Conservation (phyloP, 352 stramenopile species). For the Globisporangium parvum region DNA sequence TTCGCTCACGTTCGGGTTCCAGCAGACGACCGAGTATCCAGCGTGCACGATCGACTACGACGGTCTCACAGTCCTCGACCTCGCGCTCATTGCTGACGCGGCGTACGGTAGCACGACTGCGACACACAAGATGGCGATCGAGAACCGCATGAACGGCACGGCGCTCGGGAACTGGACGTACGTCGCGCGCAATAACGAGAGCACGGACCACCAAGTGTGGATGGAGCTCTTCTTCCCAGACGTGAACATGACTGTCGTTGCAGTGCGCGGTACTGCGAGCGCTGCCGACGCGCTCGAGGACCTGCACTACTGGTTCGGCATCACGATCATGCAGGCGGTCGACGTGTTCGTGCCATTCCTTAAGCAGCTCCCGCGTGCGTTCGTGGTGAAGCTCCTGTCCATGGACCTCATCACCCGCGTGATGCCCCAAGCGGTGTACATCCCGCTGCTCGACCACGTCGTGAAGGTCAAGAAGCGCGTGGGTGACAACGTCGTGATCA, state of each 20-base stretch:
- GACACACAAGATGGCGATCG: conserved; percentile 50
- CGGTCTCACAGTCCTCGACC: conserved; percentile 58
- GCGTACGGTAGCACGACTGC: conserved; percentile 62
- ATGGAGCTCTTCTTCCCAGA: conserved; percentile 74
- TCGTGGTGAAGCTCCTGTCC: conserved; percentile 70
- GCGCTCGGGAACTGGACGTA: conserved; percentile 65
- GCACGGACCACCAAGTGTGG: conserved; percentile 66
- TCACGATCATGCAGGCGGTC: conserved; percentile 80
- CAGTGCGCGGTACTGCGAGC: conserved; percentile 73
- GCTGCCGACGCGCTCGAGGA: conserved; percentile 76
- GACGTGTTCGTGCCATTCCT: conserved; percentile 81
- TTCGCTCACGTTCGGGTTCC: conserved; percentile 39
- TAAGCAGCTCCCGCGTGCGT: conserved; percentile 64
- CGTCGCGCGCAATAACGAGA: conserved; percentile 65
- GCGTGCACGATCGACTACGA: conserved; percentile 65
- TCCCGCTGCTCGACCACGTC: conserved; percentile 48
- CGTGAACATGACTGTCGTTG: conserved; percentile 80
- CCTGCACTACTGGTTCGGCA: conserved; percentile 84
- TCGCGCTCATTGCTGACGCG: conserved; percentile 73
- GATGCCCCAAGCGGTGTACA: conserved; percentile 65
- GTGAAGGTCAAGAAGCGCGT: conserved; percentile 31
- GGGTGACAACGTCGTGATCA: conserved; percentile 60
- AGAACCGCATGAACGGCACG: conserved; percentile 77
- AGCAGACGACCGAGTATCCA: conserved; percentile 54
- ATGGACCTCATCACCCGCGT: conserved; percentile 59